Evolutionary conservation across 768 basidiomycete species (phyloP).

Genomic region (Agaricus bisporus): DNA sequence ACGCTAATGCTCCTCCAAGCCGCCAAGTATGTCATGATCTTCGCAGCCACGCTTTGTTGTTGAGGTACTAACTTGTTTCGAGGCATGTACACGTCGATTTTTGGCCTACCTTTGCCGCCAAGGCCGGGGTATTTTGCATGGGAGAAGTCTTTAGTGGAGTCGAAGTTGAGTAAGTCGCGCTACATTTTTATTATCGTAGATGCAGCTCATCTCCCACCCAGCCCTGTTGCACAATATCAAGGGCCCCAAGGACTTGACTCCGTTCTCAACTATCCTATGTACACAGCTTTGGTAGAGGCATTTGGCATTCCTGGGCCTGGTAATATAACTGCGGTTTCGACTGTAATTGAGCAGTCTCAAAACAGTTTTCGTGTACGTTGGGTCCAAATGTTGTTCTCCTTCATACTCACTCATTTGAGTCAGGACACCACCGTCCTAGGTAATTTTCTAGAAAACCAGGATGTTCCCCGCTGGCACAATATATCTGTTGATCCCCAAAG

Average conservation of each 20-base stretch:
- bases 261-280: conserved; percentile 68
- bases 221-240: conserved; percentile 53
- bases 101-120: conserved; percentile 68
- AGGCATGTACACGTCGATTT: conserved; percentile 69
- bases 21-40: conserved; percentile 31
- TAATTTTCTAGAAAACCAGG: conserved; percentile 79
- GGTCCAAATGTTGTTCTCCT: neutral
- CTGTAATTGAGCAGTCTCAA: conserved; percentile 48
- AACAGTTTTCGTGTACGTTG: conserved; percentile 38
- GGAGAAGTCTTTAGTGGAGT: conserved; percentile 69
- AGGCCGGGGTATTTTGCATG: conserved; percentile 81
- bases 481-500: conserved; percentile 66
- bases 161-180: conserved; percentile 38
- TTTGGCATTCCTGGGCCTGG: conserved; percentile 66
- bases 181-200: neutral
- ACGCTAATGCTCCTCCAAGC: conserved; percentile 33
- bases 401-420: neutral
- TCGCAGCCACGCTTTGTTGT: neutral
- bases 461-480: conserved; percentile 70
- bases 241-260: conserved; percentile 58
- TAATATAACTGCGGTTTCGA: conserved; percentile 53
- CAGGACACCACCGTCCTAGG: conserved; percentile 48
- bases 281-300: conserved; percentile 53
- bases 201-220: conserved; percentile 17
- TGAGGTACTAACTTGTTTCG: conserved; percentile 17